Base-by-base conservation (phyloP, 805 yeast species). In the Teunomyces lycoperdinae region DNA sequence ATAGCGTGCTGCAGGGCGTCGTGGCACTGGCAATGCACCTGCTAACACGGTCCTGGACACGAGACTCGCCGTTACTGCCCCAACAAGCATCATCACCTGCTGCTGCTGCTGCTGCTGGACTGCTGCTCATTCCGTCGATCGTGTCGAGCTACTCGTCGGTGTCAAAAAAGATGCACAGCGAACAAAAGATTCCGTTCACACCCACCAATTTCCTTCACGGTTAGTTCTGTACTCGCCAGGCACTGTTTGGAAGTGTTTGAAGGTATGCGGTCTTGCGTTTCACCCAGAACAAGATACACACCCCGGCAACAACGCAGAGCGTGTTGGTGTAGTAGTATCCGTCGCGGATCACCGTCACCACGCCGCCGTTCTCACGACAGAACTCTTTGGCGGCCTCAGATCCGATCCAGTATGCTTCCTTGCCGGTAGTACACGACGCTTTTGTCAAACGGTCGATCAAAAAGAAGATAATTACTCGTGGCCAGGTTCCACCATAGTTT, bases 401-500 rank as follows among this genome's bases (percentile, higher is more conserved):
- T 1, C 47, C 50, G 17, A 63, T 58, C n/a, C 34, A 29, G 35
- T 47, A 56, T 26, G 36, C 26, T 1, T 47, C 38, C 1, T 49
- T 16, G 5, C 48, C 24, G 4, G 73, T 62, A 7, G 65, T 55
- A 67, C 98, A 92, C 28, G 73, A 63, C 1, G 90, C 81, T 3
- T 67, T 58, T 0, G 97, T 87, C 56, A 90, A 79, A 55, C 74
- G 78, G 67, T 92, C 97, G 47, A 94, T 92, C 66, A 90, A 74
- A 50, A 76, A 80, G 55, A 90, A 77, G 1, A 92, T 84, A 29
- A 94, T 71, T n/a, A 89, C 71, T 46, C 89, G 77, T 1, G 99
- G 99, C 99, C 99, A 94, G 39, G 95, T 94, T 9, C 99, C 99
- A 20, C 99, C 99, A 49, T 92, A 76, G 63, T 94, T 94, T 36